These are phyloP conservation scores for Lachancea kluyveri DNA, from an alignment of 805 yeast species.

Conservation along the genomic window DNA sequence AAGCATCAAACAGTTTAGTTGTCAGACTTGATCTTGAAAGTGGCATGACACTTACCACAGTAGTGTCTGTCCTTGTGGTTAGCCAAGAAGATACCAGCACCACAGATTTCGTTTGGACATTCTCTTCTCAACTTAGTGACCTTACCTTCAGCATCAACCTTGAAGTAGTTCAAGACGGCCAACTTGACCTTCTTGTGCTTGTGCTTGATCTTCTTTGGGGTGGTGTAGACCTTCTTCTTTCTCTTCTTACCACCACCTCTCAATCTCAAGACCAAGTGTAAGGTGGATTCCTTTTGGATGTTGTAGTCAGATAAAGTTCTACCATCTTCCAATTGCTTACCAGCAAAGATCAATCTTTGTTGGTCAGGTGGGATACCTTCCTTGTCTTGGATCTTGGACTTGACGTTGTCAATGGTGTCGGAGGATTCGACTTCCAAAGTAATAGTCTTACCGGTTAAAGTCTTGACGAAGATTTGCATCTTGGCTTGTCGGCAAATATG, in stretches of 20 bases:
- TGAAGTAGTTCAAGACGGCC: slow-evolving; percentile 99
- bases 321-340: slow-evolving; percentile 95
- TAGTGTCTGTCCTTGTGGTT: slow-evolving; percentile 97
- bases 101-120: slow-evolving; percentile 95
- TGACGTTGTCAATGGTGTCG: slow-evolving; percentile 95
- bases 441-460: slow-evolving; percentile 99
- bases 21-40: slow-evolving; percentile 57
- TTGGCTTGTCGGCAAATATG: slow-evolving; percentile 44
- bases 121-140: slow-evolving; percentile 98
- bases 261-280: slow-evolving; percentile 93
- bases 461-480: slow-evolving; percentile 98
- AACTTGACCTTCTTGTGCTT: slow-evolving; percentile 99
- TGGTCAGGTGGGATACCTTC: slow-evolving; percentile 98
- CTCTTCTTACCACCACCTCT: slow-evolving; percentile 99
- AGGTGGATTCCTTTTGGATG: slow-evolving; percentile 96
- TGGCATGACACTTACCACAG: slow-evolving; percentile 99
- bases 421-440: slow-evolving; percentile 97
- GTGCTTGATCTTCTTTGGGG: slow-evolving; percentile 99
- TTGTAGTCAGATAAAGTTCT: slow-evolving; percentile 96
- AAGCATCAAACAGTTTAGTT: slow-evolving; percentile 20
- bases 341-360: slow-evolving; percentile 95
- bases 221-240: slow-evolving; percentile 99
- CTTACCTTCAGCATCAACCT: slow-evolving; percentile 97
- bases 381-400: slow-evolving; percentile 93
- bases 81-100: slow-evolving; percentile 99